phyloP scores from a whole-genome alignment of 2,329 filamentous ascomycete species.

The Trichothecium roseum region DNA sequence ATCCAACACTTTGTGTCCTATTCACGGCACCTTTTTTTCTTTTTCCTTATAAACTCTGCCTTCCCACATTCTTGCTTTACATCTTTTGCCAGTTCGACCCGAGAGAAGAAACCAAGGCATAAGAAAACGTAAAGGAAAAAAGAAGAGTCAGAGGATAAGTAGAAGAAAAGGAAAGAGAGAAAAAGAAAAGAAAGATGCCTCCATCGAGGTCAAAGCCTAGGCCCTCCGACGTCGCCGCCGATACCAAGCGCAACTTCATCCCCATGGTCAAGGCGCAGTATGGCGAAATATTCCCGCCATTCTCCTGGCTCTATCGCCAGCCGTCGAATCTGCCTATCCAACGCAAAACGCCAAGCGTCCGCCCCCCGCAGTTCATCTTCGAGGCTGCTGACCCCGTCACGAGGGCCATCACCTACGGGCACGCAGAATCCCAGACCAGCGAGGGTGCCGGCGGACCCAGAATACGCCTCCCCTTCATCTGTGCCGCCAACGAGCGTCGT shows the following conservation, averaged over 20 bases:
- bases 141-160: no score
- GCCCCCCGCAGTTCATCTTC: conserved; percentile 38
- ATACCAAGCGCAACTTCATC: conserved; percentile 62
- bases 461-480: conserved; percentile 53
- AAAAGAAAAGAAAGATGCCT: conserved; percentile 19
- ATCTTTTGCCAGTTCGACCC: no score
- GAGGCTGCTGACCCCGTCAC: conserved; percentile 49
- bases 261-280: conserved; percentile 51
- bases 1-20: no score
- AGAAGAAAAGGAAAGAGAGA: no score
- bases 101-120: no score
- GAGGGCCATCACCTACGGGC: conserved; percentile 46
- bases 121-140: no score
- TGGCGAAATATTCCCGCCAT: conserved; percentile 41
- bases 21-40: no score
- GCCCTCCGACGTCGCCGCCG: conserved; percentile 55
- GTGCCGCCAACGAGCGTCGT: conserved; percentile 65
- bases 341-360: conserved; percentile 21
- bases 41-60: no score
- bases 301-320: conserved; percentile 48
- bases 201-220: conserved; percentile 21
- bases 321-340: conserved; percentile 34
- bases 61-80: no score
- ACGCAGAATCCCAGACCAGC: conserved; percentile 25
- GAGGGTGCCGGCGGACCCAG: conserved; percentile 18